These are phyloP conservation scores for Xenosphaeropsis pyriputrescens DNA, from an alignment of 2,329 filamentous ascomycete genomes.

Conservation along the genomic window DNA sequence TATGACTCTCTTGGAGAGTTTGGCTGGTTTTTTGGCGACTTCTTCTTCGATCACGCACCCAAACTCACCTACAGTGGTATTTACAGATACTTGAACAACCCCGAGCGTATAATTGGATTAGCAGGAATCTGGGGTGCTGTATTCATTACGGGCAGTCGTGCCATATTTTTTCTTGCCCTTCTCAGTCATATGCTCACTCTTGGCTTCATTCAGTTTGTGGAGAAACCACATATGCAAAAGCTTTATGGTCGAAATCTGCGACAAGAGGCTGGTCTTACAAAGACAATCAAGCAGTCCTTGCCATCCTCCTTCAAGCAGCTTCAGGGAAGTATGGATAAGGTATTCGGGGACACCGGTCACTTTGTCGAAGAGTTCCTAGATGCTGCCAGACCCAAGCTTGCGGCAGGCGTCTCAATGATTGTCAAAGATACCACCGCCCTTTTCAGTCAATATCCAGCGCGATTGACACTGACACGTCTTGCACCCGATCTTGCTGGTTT, in stretches of 20 bases:
- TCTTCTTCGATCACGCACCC: constrained; percentile 83
- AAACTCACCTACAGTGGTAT: constrained; percentile 95
- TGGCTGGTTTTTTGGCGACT: constrained; percentile 98
- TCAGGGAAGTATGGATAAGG: constrained; percentile 75
- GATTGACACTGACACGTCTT: constrained; percentile 68
- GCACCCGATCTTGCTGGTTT: constrained; percentile 68
- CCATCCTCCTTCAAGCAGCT: constrained; percentile 72
- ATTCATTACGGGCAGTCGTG: constrained; percentile 78
- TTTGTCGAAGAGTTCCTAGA: constrained; percentile 89
- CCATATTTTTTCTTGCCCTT: constrained; percentile 77
- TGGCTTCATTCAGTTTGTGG: constrained; percentile 81
- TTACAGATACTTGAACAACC: constrained; percentile 96
- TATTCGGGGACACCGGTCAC: constrained; percentile 73
- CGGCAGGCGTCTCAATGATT: constrained; percentile 73
- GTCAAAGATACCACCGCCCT: constrained; percentile 77
- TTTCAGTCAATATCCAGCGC: constrained; percentile 79
- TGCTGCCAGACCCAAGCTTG: constrained; percentile 69
- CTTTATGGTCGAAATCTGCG: constrained; percentile 78
- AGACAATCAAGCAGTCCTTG: constrained; percentile 76
- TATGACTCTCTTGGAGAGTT: constrained; percentile 95
- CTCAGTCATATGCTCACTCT: constrained; percentile 75
- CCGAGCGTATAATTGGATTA: constrained; percentile 82
- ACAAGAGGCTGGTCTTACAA: constrained; percentile 78
- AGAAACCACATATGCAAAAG: constrained; percentile 97
- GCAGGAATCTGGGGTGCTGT: constrained; percentile 94